Evolutionary conservation across 345 rosid genomes (phyloP).

Genomic region (Hevea brasiliensis): DNA sequence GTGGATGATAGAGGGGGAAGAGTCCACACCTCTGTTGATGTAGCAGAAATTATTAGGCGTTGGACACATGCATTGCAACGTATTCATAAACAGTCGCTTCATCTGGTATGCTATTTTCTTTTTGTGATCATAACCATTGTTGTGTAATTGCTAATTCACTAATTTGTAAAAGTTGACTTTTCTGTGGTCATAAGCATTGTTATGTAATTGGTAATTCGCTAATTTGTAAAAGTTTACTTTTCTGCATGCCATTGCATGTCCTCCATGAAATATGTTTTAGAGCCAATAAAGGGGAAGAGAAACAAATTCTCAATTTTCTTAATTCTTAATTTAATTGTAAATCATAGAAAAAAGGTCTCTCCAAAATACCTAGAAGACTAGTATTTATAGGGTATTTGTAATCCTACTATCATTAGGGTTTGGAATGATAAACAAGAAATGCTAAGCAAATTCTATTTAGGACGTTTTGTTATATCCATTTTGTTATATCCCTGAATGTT

Average conservation of each 20-base stretch:
- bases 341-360: too few relatives aligned
- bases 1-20: constrained; percentile 91
- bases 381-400: too few relatives aligned
- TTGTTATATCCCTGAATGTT: neutral
- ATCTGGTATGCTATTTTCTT: constrained; percentile 60
- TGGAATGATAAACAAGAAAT: too few relatives aligned
- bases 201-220: constrained; percentile 5
- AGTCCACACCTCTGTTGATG: constrained; percentile 84
- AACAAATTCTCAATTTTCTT: too few relatives aligned
- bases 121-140: neutral
- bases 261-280: neutral
- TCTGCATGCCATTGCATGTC: neutral
- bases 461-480: neutral
- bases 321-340: too few relatives aligned
- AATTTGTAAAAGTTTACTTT: neutral
- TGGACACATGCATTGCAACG: constrained; percentile 99
- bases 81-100: constrained; percentile 96
- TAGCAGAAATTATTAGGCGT: constrained; percentile 94
- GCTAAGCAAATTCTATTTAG: too few relatives aligned
- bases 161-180: neutral
- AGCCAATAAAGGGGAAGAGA: too few relatives aligned
- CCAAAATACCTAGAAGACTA: too few relatives aligned
- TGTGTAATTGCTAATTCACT: neutral
- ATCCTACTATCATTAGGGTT: too few relatives aligned
- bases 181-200: too few relatives aligned